Percentiles rank a stretch among this genome's conserved stretches.
These are phyloP conservation scores for Leccinum imitatum DNA, from an alignment of 768 basidiomycete species.

Conservation along the genomic window DNA sequence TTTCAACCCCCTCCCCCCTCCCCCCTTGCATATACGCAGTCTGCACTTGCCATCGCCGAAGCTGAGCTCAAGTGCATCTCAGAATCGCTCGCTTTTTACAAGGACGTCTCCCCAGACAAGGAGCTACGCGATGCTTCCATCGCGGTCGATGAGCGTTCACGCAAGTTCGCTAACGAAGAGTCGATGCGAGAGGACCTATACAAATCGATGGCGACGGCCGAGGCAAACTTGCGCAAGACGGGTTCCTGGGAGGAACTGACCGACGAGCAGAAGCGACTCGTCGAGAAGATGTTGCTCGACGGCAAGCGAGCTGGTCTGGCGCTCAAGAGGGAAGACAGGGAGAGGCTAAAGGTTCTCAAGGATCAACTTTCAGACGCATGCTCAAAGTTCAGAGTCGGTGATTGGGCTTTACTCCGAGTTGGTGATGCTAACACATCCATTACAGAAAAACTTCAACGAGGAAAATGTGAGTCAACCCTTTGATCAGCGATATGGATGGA, in stretches of 20 bases:
- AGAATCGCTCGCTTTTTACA: slow-evolving; percentile 75
- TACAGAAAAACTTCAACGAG: slow-evolving; percentile 83
- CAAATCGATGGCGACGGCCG: slow-evolving; percentile 65
- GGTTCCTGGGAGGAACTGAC: slow-evolving; percentile 62
- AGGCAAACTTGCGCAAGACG: slow-evolving; percentile 63
- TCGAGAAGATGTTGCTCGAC: slow-evolving; percentile 79
- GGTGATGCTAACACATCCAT: not conserved
- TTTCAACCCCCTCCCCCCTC: slow-evolving; percentile 22
- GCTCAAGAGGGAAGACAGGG: slow-evolving; percentile 56
- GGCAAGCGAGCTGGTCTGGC: slow-evolving; percentile 79
- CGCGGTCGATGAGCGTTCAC: slow-evolving; percentile 65
- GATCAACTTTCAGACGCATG: slow-evolving; percentile 76
- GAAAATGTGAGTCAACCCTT: slow-evolving; percentile 55
- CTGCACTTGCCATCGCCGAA: slow-evolving; percentile 60
- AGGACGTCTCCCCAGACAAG: slow-evolving; percentile 75
- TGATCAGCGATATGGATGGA: not conserved
- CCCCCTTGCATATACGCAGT: slow-evolving; percentile 35
- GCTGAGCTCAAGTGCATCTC: slow-evolving; percentile 47
- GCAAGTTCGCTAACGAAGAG: slow-evolving; percentile 71
- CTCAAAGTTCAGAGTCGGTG: slow-evolving; percentile 73
- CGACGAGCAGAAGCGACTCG: slow-evolving; percentile 69
- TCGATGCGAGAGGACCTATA: slow-evolving; percentile 84
- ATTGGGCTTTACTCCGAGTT: not conserved
- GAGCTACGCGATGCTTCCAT: slow-evolving; percentile 81
- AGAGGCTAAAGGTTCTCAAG: slow-evolving; percentile 57